Conservation (phyloP, 495 filamentous ascomycete species). For the Jackrogersella minutella region DNA sequence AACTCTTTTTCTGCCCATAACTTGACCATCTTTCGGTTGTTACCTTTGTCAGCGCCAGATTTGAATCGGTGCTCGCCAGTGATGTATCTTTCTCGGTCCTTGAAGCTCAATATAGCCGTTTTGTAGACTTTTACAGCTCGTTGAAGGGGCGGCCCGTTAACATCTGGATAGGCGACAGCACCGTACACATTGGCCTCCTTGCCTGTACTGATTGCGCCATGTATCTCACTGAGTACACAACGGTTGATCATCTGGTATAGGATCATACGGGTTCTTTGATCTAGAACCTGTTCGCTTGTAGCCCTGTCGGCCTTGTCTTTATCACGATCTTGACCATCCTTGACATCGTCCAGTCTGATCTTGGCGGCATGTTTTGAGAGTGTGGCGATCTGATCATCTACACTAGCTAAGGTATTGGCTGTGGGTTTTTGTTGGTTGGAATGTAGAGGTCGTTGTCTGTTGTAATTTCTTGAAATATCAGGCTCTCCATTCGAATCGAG, state of each 20-base stretch:
- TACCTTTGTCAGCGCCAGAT: constrained; percentile 86
- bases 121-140: constrained; percentile 98
- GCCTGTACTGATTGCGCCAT: constrained; percentile 92
- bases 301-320: constrained; percentile 91
- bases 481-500: constrained; percentile 66
- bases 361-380: constrained; percentile 88
- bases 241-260: constrained; percentile 94
- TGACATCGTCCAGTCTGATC: constrained; percentile 79
- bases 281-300: constrained; percentile 91
- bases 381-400: constrained; percentile 88
- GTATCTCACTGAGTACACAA: constrained; percentile 79
- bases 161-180: constrained; percentile 51
- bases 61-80: constrained; percentile 83
- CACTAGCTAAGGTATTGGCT: constrained; percentile 75
- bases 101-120: constrained; percentile 94
- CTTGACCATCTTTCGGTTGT: constrained; percentile 94
- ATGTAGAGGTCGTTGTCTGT: constrained; percentile 78
- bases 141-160: constrained; percentile 56
- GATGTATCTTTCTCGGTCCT: constrained; percentile 94
- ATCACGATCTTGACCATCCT: constrained; percentile 58
- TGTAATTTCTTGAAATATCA: constrained; percentile 90
- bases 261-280: constrained; percentile 93
- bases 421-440: constrained; percentile 84
- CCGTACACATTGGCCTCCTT: constrained; percentile 99
- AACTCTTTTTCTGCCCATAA: constrained; percentile 99